These are phyloP conservation scores for Chaetomium sp. DNA, from an alignment of 2,329 filamentous ascomycete genomes.

Conservation along the genomic window DNA sequence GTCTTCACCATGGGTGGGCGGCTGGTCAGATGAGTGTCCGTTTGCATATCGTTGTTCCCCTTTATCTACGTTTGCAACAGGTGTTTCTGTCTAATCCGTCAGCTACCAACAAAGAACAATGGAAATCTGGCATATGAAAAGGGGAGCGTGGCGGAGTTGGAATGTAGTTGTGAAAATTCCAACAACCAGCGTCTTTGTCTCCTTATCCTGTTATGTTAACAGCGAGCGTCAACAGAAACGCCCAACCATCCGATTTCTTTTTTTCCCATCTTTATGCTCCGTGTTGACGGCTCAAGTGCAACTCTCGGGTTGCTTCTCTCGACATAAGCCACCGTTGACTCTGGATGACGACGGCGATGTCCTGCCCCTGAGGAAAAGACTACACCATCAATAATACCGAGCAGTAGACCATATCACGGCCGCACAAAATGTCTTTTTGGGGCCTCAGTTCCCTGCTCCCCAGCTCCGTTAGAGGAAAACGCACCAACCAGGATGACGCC, in stretches of 20 bases:
- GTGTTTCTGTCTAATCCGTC: neutral
- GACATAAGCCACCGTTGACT: too few relatives aligned
- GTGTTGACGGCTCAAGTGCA: too few relatives aligned
- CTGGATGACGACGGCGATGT: too few relatives aligned
- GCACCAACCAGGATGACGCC: too few relatives aligned
- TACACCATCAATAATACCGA: too few relatives aligned
- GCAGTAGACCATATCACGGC: too few relatives aligned
- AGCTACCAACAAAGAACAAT: constrained; percentile 9
- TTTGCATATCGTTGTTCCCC: neutral
- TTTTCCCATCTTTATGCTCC: neutral
- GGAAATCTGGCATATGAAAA: neutral
- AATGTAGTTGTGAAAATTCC: neutral
- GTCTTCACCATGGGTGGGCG: neutral
- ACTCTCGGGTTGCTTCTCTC: too few relatives aligned
- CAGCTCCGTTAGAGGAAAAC: too few relatives aligned
- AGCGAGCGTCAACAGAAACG: neutral
- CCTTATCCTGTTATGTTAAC: constrained; percentile 4
- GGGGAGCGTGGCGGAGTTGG: neutral
- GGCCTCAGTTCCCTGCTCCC: too few relatives aligned
- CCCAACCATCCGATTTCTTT: neutral
- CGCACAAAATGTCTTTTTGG: too few relatives aligned
- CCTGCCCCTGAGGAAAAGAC: too few relatives aligned
- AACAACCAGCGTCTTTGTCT: constrained; percentile 4
- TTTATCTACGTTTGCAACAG: neutral
- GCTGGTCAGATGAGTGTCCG: neutral